Base-by-base conservation (phyloP, 805 yeast genomes). In the Lachancea kluyveri region DNA sequence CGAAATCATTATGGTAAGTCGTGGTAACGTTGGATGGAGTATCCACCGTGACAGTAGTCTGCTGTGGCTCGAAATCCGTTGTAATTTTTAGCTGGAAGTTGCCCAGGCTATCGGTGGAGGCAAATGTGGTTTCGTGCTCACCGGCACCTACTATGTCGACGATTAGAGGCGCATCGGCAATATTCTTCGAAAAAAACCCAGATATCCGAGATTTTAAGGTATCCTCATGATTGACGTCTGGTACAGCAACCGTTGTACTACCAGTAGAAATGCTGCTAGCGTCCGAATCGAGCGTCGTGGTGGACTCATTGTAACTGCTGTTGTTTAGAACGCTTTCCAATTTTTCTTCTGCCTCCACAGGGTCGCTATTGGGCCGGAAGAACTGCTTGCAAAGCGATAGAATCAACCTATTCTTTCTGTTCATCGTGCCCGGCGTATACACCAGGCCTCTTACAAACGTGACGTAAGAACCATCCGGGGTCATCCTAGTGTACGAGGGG, bases 391-490 rank as follows among this genome's bases (percentile, higher is more conserved):
- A 84, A 26, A 86, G 57, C 1, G 86, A 68, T 14, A 81, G 53
- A 19, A 88, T 63, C 26, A 88, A 53, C 36, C 78, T 62, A 54
- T 86, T 85, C 48, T 80, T 85, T 24, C 94, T 64, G 18, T 72
- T 70, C 65, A 76, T 70, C 6, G 70, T 62, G 1, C 94, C 94
- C 0, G 87, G 85, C 24, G 82, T 66, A 32, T 48, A 68, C 8
- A 74, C 67, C 70, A 82, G 74, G 5, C 96, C 95, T 26, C 83
- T 67, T 3, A 88, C 73, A 21, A 75, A 74, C 2, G 80, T 71
- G 23, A 70, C 70, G 41, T 64, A 74, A 31, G 62, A 65, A 6
- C 48, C 48, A 10, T 51, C 54, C 8, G 46, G 52, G 12, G 40
- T 46, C 9, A 47, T 41, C 5, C 72, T 57, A 0, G 77, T 65